Evolutionary conservation across 1,139 yeast species (phyloP).

Genomic region (Yamadazyma spencermartinsiae): DNA sequence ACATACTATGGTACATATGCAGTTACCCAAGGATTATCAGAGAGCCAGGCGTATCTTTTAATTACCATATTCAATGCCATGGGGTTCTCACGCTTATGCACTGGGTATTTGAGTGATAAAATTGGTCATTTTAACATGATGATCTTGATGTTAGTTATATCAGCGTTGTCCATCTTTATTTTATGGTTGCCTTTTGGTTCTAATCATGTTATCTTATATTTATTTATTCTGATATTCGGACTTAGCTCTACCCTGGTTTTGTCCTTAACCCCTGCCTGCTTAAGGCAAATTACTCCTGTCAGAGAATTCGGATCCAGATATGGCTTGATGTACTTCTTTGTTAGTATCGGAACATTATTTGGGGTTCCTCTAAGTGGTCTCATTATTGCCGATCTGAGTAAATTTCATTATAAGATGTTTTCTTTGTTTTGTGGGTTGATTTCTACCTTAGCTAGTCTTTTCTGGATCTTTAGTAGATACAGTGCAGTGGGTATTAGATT

Average conservation of each 20-base stretch:
- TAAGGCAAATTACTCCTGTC: conserved; percentile 33
- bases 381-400: conserved; percentile 35
- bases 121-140: conserved; percentile 61
- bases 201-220: conserved; percentile 38
- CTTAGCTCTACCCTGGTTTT: conserved; percentile 38
- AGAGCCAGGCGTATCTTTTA: conserved; percentile 51
- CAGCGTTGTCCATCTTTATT: conserved; percentile 40
- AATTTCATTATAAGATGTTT: conserved; percentile 33
- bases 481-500: conserved; percentile 33
- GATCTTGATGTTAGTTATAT: conserved; percentile 38
- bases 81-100: conserved; percentile 51
- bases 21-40: conserved; percentile 51
- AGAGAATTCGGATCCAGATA: conserved; percentile 41
- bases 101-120: conserved; percentile 55
- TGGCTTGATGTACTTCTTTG: conserved; percentile 39
- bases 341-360: conserved; percentile 40
- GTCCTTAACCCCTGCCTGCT: conserved; percentile 39
- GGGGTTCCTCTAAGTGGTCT: conserved; percentile 47
- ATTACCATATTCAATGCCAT: conserved; percentile 59
- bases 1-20: conserved; percentile 61
- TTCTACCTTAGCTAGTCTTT: conserved; percentile 26
- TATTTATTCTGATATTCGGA: conserved; percentile 53
- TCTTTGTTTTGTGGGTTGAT: conserved; percentile 37
- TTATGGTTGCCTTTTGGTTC: conserved; percentile 59
- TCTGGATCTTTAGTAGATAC: conserved; percentile 36